A percentile compares a stretch with the other conserved stretches of the same genome.
phyloP scores from a whole-genome alignment of 2,329 filamentous ascomycete species.

The Diaporthe velutina region DNA sequence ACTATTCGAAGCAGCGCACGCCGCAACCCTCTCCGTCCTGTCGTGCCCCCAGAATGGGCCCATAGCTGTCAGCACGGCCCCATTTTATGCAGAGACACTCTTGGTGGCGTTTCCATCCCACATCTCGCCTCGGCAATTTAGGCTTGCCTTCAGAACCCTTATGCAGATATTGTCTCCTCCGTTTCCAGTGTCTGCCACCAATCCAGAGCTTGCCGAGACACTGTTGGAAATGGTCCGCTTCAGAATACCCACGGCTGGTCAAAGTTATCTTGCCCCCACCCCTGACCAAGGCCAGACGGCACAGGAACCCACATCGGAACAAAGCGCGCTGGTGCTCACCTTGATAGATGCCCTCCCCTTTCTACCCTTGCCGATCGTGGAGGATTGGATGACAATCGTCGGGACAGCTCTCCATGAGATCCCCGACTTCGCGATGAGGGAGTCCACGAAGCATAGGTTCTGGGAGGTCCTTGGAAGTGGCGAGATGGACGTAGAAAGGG shows the following conservation, averaged over 20 bases:
- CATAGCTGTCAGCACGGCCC: conserved; percentile 78
- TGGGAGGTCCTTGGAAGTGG: conserved; percentile 84
- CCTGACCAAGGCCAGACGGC: conserved; percentile 51
- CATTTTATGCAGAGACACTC: conserved; percentile 86
- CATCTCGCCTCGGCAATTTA: conserved; percentile 87
- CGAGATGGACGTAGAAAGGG: conserved; percentile 90
- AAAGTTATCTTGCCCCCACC: conserved; percentile 56
- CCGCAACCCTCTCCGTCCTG: conserved; percentile 82
- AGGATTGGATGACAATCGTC: conserved; percentile 83
- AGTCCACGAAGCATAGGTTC: conserved; percentile 77
- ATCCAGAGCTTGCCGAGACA: conserved; percentile 84
- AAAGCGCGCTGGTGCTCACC: conserved; percentile 81
- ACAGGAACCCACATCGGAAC: conserved; percentile 73
- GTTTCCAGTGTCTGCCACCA: conserved; percentile 77
- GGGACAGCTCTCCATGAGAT: conserved; percentile 77
- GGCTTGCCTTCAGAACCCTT: conserved; percentile 87
- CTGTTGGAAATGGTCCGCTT: conserved; percentile 83
- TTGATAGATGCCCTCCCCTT: conserved; percentile 84
- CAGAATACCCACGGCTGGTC: conserved; percentile 68
- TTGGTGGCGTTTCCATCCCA: conserved; percentile 84
- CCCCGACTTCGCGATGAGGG: conserved; percentile 70
- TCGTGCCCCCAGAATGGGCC: conserved; percentile 82
- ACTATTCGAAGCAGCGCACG: conserved; percentile 91
- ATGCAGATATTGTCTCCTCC: conserved; percentile 86
- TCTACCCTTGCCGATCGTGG: conserved; percentile 76